These are phyloP conservation scores for Athelia sp. DNA, from an alignment of 1,284 basidiomycete genomes.

Conservation along the genomic window DNA sequence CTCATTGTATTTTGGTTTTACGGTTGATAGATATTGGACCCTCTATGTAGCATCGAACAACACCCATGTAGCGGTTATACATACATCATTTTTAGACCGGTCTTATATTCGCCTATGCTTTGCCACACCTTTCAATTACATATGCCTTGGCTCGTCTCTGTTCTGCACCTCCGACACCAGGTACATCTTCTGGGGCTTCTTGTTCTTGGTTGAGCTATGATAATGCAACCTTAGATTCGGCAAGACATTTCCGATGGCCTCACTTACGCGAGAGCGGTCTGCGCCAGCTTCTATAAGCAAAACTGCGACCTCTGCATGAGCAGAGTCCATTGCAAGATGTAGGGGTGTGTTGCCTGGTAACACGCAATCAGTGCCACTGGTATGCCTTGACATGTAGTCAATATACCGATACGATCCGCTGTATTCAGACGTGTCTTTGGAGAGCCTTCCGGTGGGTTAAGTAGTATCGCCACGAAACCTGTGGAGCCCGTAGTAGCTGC, in stretches of 20 bases:
- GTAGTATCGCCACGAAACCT: constrained; percentile 77
- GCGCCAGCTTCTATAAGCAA: constrained; percentile 90
- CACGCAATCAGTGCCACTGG: no score
- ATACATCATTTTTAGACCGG: constrained; percentile 2
- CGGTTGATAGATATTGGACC: background rate
- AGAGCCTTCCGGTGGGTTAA: constrained; percentile 62
- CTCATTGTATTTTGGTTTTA: no score
- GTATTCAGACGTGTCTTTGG: constrained; percentile 84
- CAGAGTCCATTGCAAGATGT: constrained; percentile 95
- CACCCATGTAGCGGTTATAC: background rate
- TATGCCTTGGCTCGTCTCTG: constrained; percentile 74
- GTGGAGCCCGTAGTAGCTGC: constrained; percentile 92
- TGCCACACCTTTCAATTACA: constrained; percentile 68
- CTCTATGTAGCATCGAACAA: background rate
- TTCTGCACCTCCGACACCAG: constrained; percentile 84
- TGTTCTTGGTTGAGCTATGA: constrained; percentile 73
- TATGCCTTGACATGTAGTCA: no score
- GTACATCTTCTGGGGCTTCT: constrained; percentile 79
- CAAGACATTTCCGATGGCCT: no score
- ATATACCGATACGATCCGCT: constrained; percentile 75
- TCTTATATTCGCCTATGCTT: constrained; percentile 23
- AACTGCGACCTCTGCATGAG: constrained; percentile 85
- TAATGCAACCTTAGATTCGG: no score
- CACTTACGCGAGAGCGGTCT: constrained; percentile 79
- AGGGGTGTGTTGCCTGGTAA: constrained; percentile 87